Percentiles rank a stretch among this genome's conserved stretches.
These are phyloP conservation scores for Sabuloglossum arenarium DNA, from an alignment of 495 filamentous ascomycete genomes.

Conservation along the genomic window DNA sequence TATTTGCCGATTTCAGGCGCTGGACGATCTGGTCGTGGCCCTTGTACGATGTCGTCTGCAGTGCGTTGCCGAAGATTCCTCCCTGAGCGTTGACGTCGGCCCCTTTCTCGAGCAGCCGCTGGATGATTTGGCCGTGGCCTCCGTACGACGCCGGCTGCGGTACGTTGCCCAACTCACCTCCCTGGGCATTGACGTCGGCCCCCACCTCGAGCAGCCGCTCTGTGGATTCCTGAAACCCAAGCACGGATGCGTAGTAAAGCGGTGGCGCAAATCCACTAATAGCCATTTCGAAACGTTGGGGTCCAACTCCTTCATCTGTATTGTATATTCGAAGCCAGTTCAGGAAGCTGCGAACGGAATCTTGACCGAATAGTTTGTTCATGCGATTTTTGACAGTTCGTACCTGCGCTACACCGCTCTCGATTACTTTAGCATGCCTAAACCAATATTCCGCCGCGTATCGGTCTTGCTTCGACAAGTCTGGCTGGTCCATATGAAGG, in stretches of 20 bases:
- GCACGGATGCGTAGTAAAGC: constrained; percentile 11
- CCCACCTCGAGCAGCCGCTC: not conserved
- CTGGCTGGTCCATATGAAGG: too few species aligned
- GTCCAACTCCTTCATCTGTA: not conserved
- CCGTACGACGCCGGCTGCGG: constrained; percentile 11
- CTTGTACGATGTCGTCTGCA: not conserved
- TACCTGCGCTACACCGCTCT: too few species aligned
- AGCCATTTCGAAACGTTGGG: not conserved
- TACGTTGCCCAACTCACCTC: constrained; percentile 10
- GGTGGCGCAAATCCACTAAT: not conserved
- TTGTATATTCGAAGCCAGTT: constrained; percentile 6
- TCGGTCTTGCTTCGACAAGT: too few species aligned
- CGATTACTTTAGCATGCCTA: too few species aligned
- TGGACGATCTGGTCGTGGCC: not conserved
- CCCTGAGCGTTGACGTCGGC: constrained; percentile 1
- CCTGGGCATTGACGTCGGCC: constrained; percentile 7
- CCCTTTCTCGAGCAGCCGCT: not conserved
- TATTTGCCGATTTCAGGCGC: not conserved
- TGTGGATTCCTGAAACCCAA: constrained; percentile 5
- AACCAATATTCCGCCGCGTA: too few species aligned
- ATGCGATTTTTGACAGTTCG: not conserved
- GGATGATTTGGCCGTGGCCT: not conserved
- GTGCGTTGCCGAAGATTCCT: not conserved
- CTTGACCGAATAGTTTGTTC: not conserved
- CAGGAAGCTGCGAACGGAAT: not conserved